Base-by-base conservation (phyloP, 2,329 filamentous ascomycete species). In the Pseudogymnoascus sp. region DNA sequence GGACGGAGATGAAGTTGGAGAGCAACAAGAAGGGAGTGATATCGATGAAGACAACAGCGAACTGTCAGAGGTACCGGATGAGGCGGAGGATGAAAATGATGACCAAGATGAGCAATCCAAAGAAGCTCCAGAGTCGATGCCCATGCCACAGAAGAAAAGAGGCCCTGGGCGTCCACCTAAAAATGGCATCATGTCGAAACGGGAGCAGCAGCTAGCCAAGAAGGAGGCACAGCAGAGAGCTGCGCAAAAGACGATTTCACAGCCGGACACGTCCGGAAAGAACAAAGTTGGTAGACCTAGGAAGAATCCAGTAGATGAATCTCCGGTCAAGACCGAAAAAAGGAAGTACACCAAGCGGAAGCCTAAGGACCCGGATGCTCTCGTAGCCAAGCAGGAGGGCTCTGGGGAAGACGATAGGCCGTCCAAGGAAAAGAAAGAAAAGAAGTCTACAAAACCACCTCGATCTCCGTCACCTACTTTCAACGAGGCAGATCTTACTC, bases 91-190 rank as follows among this genome's bases (percentile, higher is more conserved):
- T 6, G 71, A 69, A 11, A 63, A 64, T 11, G 62, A 63, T 16
- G 61, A 66, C 21, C 64, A 64, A 36, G 65, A 68, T 21, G 65
- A 42, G 31, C 42, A 62, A 45, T 11, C 39, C 14, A 34, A 31
- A 23, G 37, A 62, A 29, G 6, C 36, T 39, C 23, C 57, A 45
- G 51, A 40, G 51, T 71, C 57, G 69, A 73, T 14, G 23, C 67
- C 68, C 21, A 71, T 70, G 62, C 72, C 77, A 64, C 75, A 67
- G 37, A 73, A 72, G 64, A 73, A 70, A 62, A 86, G 89, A 68
- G 90, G 90, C 12, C 90, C 90, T 8, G 90, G 90, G n/a, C 80
- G 90, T 62, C 90, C 90, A 18, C 90, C 90, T 0, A 93, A 93
- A 77, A 89, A 93, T 70, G 90, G 90, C 29, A 83, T 91, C 72